phyloP scores from a whole-genome alignment of 2,329 filamentous ascomycete species.

The Scedosporium minutisporum region DNA sequence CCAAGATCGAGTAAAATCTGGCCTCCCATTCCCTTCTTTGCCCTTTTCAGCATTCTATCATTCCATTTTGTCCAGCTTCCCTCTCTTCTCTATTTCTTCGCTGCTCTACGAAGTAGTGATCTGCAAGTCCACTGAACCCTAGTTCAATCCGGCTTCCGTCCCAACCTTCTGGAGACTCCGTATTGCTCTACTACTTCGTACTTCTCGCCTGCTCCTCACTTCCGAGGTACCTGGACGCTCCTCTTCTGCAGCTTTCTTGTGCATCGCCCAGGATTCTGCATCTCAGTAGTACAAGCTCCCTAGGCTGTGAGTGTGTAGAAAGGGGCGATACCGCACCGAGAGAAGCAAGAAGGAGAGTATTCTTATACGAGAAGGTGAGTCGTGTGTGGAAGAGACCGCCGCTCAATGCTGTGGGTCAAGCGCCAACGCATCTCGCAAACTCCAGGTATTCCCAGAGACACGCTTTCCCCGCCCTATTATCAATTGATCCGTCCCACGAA shows the following conservation, averaged over 20 bases:
- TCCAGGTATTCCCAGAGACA: neutral
- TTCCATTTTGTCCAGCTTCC: neutral
- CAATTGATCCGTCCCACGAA: constrained; percentile 4
- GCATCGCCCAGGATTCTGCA: neutral
- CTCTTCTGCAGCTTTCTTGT: neutral
- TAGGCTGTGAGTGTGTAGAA: neutral
- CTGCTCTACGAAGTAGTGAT: no score
- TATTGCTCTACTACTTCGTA: no score
- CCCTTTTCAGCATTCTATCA: neutral
- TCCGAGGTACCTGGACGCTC: constrained; percentile 1
- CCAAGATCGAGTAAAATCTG: neutral
- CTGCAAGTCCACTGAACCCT: no score
- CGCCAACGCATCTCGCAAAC: neutral
- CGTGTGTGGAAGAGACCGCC: constrained; percentile 1
- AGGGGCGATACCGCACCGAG: neutral
- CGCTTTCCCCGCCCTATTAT: constrained; percentile 3
- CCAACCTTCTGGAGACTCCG: neutral
- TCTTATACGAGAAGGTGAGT: neutral
- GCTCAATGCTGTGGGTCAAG: constrained; percentile 2
- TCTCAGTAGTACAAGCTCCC: neutral
- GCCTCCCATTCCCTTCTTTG: neutral
- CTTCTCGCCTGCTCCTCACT: neutral
- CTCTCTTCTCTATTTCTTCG: no score
- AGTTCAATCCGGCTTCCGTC: neutral
- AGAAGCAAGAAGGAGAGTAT: neutral